Conservation (phyloP, 306 rosid species). For the Neltuma alba region DNA sequence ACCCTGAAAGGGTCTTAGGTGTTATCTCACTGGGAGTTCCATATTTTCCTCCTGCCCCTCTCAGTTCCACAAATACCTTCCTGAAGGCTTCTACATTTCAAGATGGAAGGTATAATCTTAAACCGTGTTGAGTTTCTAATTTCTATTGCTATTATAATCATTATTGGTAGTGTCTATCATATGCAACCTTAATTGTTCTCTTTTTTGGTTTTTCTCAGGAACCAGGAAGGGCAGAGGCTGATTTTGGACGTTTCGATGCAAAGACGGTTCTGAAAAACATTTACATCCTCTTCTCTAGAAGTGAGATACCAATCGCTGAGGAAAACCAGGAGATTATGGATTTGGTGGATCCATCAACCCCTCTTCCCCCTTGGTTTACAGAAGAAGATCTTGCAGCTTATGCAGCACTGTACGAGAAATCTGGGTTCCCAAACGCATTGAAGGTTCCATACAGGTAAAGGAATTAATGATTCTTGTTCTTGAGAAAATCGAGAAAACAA, state of each 20-base stretch:
- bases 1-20: constrained; percentile 71
- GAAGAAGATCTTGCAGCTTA: constrained; percentile 70
- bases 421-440: constrained; percentile 75
- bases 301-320: no score
- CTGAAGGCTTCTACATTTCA: constrained; percentile 78
- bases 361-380: no score
- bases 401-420: constrained; percentile 68
- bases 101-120: constrained; percentile 68
- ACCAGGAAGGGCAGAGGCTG: constrained; percentile 86
- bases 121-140: constrained; percentile 11
- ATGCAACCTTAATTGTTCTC: neutral
- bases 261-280: constrained; percentile 73
- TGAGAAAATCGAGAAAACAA: no score
- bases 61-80: constrained; percentile 30
- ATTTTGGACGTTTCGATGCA: constrained; percentile 74
- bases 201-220: constrained; percentile 47
- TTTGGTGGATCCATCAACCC: no score
- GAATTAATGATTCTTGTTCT: constrained; percentile 6
- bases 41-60: constrained; percentile 50
- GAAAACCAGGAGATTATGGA: no score
- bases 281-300: no score
- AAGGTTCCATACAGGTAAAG: constrained; percentile 71
- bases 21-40: constrained; percentile 74
- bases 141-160: constrained; percentile 38
- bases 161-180: no score